Evolutionary conservation across 2,329 filamentous ascomycete species (phyloP).

Genomic region (Claviceps sp.): DNA sequence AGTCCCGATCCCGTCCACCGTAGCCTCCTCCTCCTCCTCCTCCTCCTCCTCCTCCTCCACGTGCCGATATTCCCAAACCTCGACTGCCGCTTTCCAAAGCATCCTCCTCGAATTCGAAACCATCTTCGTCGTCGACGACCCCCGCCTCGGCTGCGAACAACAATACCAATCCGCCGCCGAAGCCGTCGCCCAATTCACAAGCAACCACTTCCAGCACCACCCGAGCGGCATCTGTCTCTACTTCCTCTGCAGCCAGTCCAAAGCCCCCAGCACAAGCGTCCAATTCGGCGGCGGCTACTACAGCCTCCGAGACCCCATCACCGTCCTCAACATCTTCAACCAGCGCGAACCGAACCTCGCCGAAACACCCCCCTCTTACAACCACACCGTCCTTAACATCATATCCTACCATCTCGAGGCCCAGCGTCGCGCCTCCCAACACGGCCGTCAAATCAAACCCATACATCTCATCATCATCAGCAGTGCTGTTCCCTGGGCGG

Average conservation of each 20-base stretch:
- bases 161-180: conserved; percentile 62
- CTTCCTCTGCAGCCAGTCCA: conserved; percentile 63
- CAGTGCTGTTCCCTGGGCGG: background rate
- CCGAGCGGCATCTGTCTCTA: conserved; percentile 78
- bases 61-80: conserved; percentile 25
- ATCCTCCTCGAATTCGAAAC: conserved; percentile 73
- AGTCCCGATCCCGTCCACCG: too few relatives aligned
- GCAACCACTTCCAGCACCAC: conserved; percentile 70
- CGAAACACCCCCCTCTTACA: background rate
- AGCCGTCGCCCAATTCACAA: conserved; percentile 61
- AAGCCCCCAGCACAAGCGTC: conserved; percentile 21
- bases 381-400: background rate
- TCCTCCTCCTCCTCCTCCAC: too few relatives aligned
- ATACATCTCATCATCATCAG: background rate
- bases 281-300: conserved; percentile 44
- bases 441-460: background rate
- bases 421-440: background rate
- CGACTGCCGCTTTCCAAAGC: conserved; percentile 27
- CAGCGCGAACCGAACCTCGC: background rate
- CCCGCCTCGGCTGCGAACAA: conserved; percentile 68
- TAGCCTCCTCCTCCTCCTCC: too few relatives aligned
- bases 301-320: conserved; percentile 32
- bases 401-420: background rate
- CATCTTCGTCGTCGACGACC: conserved; percentile 83
- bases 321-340: background rate